A percentile compares a stretch with the other conserved stretches of the same genome.
phyloP scores from a whole-genome alignment of 2,329 filamentous ascomycete species.

The Neofusicoccum parvum region DNA sequence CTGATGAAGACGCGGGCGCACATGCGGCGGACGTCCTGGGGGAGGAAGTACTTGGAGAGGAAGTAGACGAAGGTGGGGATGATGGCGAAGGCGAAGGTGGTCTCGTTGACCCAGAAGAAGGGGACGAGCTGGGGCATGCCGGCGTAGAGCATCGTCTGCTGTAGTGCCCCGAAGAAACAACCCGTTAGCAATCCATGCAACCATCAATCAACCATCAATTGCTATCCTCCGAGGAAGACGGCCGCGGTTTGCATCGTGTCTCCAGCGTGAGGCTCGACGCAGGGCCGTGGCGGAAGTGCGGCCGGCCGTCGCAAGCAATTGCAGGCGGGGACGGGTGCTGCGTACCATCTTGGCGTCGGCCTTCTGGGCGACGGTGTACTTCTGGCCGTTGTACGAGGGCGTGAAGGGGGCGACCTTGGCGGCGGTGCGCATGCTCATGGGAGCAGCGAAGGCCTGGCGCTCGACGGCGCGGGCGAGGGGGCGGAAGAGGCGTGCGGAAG shows the following conservation, averaged over 20 bases:
- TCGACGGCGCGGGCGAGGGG: constrained; percentile 42
- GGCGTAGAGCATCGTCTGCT: constrained; percentile 43
- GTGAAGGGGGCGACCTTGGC: constrained; percentile 23
- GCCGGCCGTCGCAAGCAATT: not conserved
- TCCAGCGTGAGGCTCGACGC: not conserved
- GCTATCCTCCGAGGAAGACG: not conserved
- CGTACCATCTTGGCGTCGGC: constrained; percentile 21
- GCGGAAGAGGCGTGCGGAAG: constrained; percentile 44
- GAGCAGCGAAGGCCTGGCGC: constrained; percentile 39
- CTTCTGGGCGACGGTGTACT: constrained; percentile 20
- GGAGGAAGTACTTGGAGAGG: constrained; percentile 48
- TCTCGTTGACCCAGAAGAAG: constrained; percentile 51
- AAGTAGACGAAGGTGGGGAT: constrained; percentile 47
- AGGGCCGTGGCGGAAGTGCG: not conserved
- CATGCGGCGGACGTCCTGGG: constrained; percentile 45
- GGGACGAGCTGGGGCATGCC: constrained; percentile 49
- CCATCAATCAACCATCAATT: not conserved
- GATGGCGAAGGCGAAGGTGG: constrained; percentile 44
- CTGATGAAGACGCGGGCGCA: constrained; percentile 47
- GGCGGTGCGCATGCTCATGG: constrained; percentile 19
- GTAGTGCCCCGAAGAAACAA: not conserved
- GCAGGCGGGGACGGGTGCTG: not conserved
- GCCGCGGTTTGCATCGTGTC: not conserved
- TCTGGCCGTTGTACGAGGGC: constrained; percentile 19
- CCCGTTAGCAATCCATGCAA: constrained; percentile 4